Evolutionary conservation across 345 rosid genomes (phyloP), one percentile per base, ranked within the genome.

Genomic region (Sisymbrium altissimum): DNA sequence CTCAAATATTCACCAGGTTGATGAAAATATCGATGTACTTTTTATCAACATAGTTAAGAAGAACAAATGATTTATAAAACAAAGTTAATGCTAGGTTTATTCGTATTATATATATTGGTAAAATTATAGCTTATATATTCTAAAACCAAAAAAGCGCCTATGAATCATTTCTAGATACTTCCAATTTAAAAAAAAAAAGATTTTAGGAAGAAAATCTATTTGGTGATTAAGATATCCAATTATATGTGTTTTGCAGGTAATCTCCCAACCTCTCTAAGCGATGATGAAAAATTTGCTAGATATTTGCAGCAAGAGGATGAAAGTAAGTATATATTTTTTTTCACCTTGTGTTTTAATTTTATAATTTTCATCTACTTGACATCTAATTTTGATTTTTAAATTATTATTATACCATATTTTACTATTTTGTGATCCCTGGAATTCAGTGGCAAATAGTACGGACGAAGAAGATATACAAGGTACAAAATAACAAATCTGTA

Each of bases 241-340:
- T 69, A 14, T 19, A 27, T 27, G 0, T 43, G 55, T 43, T 66
- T 46, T 74, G 14, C 25, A 75, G 78, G 68, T 39, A 40, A 67
- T 67, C 32, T 66, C 14, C 61, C 44, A 5, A 21, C 29, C 2
- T 67, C 60, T 67, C 55, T 75, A 40, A 59, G 63, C n/a, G 73
- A 49, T 56, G 78, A 72, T 64, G 76, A 52, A 53, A 21, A 41
- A 2, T 27, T 52, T 63, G 76, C 76, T 63, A 14, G 55, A 67
- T 57, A 46, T 66, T 30, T 67, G 46, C 55, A 66, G 13, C 21
- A 50, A 29, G 39, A 39, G 40, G 53, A 66, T 18, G 61, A 66
- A 27, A 48, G 78, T 74, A 66, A 66, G n/a, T 48, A 2, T 72
- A 56, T 35, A 21, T 0, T 9, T 21, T n/a, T n/a, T 43, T 4